Evolutionary conservation across 129 eudicot species (phyloP).

Genomic region (Calendula officinalis): DNA sequence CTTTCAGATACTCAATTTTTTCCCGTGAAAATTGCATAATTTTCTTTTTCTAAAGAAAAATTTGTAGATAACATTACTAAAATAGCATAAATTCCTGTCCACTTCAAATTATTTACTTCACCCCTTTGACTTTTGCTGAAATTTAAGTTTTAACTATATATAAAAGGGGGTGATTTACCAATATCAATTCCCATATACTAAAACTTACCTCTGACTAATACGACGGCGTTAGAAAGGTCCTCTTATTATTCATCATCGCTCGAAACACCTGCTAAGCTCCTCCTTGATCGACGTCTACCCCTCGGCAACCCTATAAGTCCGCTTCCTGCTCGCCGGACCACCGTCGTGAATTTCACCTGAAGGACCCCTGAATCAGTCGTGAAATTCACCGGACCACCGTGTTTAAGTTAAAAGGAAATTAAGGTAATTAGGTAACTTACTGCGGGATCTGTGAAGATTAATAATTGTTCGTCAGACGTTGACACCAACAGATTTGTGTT

Average conservation of each 20-base stretch:
- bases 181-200: background rate
- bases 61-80: too few species aligned
- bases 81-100: too few species aligned
- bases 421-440: constrained; percentile 60
- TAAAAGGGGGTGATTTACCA: too few species aligned
- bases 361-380: constrained; percentile 2
- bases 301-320: constrained; percentile 36
- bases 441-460: constrained; percentile 84
- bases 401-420: constrained; percentile 4
- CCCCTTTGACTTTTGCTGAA: too few species aligned
- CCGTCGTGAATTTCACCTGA: constrained; percentile 40
- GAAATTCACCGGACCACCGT: constrained; percentile 13
- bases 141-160: too few species aligned
- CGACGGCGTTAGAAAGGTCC: constrained; percentile 10
- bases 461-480: constrained; percentile 68
- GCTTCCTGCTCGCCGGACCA: constrained; percentile 38
- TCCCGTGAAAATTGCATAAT: constrained; percentile 1
- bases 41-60: too few species aligned
- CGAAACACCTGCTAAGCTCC: constrained; percentile 42
- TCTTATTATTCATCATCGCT: constrained; percentile 34
- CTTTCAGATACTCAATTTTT: background rate
- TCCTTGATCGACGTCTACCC: constrained; percentile 33
- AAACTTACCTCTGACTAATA: constrained; percentile 17
- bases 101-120: too few species aligned
- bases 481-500: constrained; percentile 87